Base-by-base conservation (phyloP, 768 basidiomycete species). In the Suillus variegatus region DNA sequence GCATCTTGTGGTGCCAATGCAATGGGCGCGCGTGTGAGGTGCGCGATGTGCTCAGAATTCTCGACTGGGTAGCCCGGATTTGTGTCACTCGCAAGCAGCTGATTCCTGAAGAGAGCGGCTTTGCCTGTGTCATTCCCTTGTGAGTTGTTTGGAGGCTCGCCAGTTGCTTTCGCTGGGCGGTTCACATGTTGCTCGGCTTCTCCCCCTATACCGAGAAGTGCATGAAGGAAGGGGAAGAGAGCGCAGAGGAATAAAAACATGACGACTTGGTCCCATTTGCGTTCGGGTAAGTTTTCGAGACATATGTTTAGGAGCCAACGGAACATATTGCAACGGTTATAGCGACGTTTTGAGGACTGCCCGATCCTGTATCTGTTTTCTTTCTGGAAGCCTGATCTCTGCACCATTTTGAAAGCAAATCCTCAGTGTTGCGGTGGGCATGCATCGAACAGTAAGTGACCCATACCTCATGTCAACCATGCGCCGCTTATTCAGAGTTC, bases 161-260 rank as follows among this genome's bases (percentile, higher is more conserved):
- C 36, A 18, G 66, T 38, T 36, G 61, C 22, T 20, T 63, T 64
- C 41, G 9, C 51, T 14, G 43, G 25, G 54, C 35, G 61, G 28
- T 32, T n/a, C 41, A 47, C 63, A 25, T 66, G 41, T 60, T 65
- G 60, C 25, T 51, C 52, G 3, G 10, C 20, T 35, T 55, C 40
- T 36, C n/a, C 12, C 8, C 67, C 67, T 22, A 76, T 66, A 51
- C 76, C 74, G 32, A 73, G 41, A 40, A 75, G 44, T 62, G 76
- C 73, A 28, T 56, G 71, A 58, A 76, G 49, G 66, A 75, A 77
- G 61, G 36, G 43, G 41, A 76, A 61, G 46, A 73, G 52, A 52
- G 68, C 72, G 44, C 66, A 76, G 51, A 25, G 61, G 67, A 75
- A 77, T 65, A 70, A 46, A 64, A 69, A 16, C 36, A 74, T 46